These are phyloP conservation scores for Gastrolobium villosum DNA, from an alignment of 306 rosid species.

Conservation along the genomic window DNA sequence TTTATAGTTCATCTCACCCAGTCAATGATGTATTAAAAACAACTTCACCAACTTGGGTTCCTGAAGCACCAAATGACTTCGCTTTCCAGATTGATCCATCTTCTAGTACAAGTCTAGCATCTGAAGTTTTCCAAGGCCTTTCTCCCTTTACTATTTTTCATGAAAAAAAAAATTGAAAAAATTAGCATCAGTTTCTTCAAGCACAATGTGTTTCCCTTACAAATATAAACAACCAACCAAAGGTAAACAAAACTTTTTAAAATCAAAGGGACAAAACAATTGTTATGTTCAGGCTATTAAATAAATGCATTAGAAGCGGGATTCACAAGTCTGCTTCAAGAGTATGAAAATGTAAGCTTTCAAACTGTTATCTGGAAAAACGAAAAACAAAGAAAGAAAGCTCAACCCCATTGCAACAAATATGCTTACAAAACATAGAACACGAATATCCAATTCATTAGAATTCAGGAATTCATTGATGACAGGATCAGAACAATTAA, in stretches of 20 bases:
- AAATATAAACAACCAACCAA: not conserved
- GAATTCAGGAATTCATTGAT: not conserved
- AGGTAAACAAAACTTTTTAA: not conserved
- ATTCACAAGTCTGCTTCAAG: not conserved
- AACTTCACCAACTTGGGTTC: conserved; percentile 99
- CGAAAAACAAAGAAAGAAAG: not conserved
- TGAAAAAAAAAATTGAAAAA: not conserved
- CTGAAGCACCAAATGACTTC: conserved; percentile 91
- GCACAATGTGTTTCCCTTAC: not conserved
- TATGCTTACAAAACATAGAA: too few species aligned
- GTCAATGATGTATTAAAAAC: conserved; percentile 94
- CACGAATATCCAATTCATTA: not conserved
- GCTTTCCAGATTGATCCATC: conserved; percentile 99
- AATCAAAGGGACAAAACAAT: not conserved
- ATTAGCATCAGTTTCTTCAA: conserved; percentile 14
- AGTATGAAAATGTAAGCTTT: not conserved
- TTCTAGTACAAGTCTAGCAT: conserved; percentile 90
- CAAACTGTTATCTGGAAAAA: not conserved
- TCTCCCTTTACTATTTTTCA: conserved; percentile 64
- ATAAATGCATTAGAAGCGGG: not conserved
- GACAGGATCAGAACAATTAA: not conserved
- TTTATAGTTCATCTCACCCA: conserved; percentile 61
- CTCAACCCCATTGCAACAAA: not conserved
- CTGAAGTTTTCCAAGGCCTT: conserved; percentile 91
- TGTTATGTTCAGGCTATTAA: not conserved